Evolutionary conservation across 345 rosid genomes (phyloP).

Genomic region (Euphorbia lathyris): DNA sequence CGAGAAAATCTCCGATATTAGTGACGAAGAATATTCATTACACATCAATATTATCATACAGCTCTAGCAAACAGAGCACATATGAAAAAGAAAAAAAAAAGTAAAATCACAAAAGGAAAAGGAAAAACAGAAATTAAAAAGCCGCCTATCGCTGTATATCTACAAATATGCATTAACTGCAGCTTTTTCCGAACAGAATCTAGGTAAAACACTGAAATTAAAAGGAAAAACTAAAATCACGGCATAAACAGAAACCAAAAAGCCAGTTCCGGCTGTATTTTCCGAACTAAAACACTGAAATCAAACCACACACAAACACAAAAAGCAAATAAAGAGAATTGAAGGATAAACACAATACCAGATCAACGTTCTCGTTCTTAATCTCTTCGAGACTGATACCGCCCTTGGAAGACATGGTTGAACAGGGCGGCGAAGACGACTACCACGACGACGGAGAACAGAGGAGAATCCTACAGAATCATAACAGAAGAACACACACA

Average conservation of each 20-base stretch:
- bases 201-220: neutral
- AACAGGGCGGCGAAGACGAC: no score
- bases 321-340: neutral
- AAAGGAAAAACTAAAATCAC: neutral
- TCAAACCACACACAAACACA: neutral
- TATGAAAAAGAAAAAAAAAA: neutral
- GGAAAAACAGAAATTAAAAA: no score
- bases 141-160: neutral
- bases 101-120: no score
- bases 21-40: no score
- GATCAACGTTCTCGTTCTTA: conserved; percentile 72
- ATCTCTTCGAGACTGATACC: conserved; percentile 58
- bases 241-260: no score
- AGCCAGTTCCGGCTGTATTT: no score
- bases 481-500: neutral
- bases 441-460: neutral
- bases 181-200: neutral
- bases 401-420: conserved; percentile 33
- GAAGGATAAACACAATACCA: conserved; percentile 41
- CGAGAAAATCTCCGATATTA: no score
- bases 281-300: neutral
- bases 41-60: no score
- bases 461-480: neutral
- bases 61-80: neutral
- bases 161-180: neutral